Conservation (phyloP, 208 protist genomes). For the Crithidia thermophila region DNA sequence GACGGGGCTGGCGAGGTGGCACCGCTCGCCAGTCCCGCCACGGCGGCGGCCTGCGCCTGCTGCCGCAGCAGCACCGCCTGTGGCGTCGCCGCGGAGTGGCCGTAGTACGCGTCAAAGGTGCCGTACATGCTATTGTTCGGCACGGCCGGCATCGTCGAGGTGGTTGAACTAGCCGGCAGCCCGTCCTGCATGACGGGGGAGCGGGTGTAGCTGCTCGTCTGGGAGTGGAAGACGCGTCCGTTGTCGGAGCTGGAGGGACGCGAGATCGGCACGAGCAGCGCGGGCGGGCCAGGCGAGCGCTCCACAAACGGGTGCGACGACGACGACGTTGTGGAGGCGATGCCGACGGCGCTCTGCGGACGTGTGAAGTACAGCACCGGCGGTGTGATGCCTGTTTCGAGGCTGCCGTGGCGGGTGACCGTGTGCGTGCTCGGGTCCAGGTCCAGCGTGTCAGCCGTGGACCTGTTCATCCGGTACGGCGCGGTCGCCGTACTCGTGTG, state of each 20-base stretch:
- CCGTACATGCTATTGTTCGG: conserved; percentile 61
- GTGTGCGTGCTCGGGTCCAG: neutral
- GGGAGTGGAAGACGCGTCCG: neutral
- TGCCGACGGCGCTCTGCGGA: conserved; percentile 1
- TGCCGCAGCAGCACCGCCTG: conserved; percentile 46
- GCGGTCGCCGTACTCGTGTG: no score
- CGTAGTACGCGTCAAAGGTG: conserved; percentile 52
- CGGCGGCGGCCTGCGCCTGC: conserved; percentile 23
- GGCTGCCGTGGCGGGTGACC: neutral
- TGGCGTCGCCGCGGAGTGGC: conserved; percentile 37
- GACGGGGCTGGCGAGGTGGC: neutral
- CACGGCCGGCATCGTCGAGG: conserved; percentile 1
- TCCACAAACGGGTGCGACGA: neutral
- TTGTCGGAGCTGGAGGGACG: neutral
- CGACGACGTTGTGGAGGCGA: neutral
- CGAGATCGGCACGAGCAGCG: conserved; percentile 6
- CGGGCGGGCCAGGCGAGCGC: no score
- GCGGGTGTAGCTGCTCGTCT: neutral
- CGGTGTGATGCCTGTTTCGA: conserved; percentile 1
- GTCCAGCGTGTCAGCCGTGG: neutral
- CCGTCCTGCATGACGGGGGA: conserved; percentile 4
- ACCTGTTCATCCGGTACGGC: no score
- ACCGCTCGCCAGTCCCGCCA: conserved; percentile 11
- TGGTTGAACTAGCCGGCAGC: conserved; percentile 2
- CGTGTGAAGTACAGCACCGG: conserved; percentile 15